A percentile compares a stretch with the other conserved stretches of the same genome.
Conservation (phyloP, 495 filamentous ascomycete species). For the Tuber melanosporum region DNA sequence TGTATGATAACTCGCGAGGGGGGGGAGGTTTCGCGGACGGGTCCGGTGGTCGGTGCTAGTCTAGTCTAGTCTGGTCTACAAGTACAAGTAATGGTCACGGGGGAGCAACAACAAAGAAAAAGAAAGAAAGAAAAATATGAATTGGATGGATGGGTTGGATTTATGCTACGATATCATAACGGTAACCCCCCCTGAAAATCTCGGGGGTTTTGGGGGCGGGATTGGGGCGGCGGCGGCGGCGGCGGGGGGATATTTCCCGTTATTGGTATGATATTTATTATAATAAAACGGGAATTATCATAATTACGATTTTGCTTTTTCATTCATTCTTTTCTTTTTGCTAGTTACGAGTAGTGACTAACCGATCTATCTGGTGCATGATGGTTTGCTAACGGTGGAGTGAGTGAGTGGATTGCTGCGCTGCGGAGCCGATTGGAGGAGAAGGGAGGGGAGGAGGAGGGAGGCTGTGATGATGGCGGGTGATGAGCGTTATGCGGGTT, state of each 20-base stretch:
- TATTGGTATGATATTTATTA: neutral
- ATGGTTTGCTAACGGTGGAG: neutral
- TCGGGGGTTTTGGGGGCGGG: neutral
- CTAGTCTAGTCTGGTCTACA: neutral
- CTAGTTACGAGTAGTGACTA: neutral
- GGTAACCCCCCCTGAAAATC: neutral
- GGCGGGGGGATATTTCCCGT: neutral
- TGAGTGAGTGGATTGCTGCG: neutral
- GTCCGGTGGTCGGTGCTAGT: neutral
- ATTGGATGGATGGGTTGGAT: neutral
- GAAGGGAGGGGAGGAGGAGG: neutral
- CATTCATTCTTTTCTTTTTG: neutral
- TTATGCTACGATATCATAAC: neutral
- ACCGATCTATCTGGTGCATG: neutral
- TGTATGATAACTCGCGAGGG: neutral
- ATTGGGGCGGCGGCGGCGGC: no score
- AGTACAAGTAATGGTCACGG: neutral
- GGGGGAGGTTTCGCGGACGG: neutral
- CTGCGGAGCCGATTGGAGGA: neutral
- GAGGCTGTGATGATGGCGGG: neutral
- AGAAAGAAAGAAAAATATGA: neutral
- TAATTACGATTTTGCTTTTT: neutral
- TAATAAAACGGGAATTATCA: neutral
- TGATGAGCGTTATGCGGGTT: neutral
- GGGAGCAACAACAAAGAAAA: neutral